Conservation (phyloP, 2,329 filamentous ascomycete genomes). For the Botryotinia globosa region DNA sequence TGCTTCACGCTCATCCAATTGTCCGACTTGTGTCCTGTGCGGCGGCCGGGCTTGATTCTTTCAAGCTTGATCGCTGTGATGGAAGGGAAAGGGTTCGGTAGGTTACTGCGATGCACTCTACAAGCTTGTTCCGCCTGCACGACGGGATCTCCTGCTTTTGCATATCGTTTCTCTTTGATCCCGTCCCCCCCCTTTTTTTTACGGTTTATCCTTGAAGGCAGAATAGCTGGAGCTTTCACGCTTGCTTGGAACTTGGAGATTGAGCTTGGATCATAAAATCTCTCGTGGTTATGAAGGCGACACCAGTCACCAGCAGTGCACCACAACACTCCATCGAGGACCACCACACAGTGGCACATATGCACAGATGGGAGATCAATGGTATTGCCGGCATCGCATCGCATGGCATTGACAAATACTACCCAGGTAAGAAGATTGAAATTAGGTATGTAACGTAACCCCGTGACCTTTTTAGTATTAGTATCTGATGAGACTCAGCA, state of each 20-base stretch:
- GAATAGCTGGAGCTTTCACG: not conserved
- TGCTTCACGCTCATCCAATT: constrained; percentile 10
- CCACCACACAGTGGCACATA: not conserved
- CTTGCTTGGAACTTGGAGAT: not conserved
- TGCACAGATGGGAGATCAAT: constrained; percentile 1
- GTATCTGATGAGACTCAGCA: not conserved
- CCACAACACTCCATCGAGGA: not conserved
- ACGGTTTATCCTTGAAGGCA: not conserved
- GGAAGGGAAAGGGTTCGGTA: not conserved
- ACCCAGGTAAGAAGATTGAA: not conserved
- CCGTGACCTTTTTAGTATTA: not conserved
- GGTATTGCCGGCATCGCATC: not conserved
- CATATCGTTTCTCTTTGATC: constrained; percentile 16
- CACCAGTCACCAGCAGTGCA: not conserved
- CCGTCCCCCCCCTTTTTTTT: not conserved
- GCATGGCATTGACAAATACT: constrained; percentile 1
- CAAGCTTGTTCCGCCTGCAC: constrained; percentile 14
- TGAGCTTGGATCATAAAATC: not conserved
- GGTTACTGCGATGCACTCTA: constrained; percentile 17
- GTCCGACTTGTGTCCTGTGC: constrained; percentile 16
- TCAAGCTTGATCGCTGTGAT: constrained; percentile 16
- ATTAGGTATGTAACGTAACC: not conserved
- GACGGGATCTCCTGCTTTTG: constrained; percentile 22
- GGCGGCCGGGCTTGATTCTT: constrained; percentile 8
- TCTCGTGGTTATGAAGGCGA: not conserved